Base-by-base conservation (phyloP, 768 basidiomycete species). In the Trichaptum fuscoviolaceum region DNA sequence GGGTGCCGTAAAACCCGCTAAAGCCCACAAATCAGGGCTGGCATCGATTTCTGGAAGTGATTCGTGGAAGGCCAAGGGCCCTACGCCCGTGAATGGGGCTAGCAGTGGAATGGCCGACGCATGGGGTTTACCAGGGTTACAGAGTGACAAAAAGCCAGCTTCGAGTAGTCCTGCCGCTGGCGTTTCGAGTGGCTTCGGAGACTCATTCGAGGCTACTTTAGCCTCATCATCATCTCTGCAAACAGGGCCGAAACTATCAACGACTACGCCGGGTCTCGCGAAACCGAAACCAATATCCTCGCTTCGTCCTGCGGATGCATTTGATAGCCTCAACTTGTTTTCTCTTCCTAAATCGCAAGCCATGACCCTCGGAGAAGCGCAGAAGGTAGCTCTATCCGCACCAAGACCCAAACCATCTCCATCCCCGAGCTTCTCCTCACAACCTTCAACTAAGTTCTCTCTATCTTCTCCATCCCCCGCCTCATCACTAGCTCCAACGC, bases 281-380 rank as follows among this genome's bases (percentile, higher is more conserved):
- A 70, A 66, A 70, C 75, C 67, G 73, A 65, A 63, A 24, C 61
- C 69, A 20, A 68, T 66, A 42, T 67, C 70, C 17, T 63, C 65
- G 12, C 70, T 69, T 7, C 63, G 65, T 5, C 74, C 73, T 20
- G 65, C 83, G 69, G 92, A 94, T 72, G 93, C 92, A 5, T 94
- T 94, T 68, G 90, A 91, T 36, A 92, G 89, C 12, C 77, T 94
- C 60, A 91, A 86, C 8, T 73, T 90, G 24, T 74, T 77, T 66
- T 72, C 76, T 30, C 75, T 81, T n/a, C 71, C 76, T 27, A 80
- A 78, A 25, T 80, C 79, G 63, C 79, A 84, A 2, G 80, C 84
- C 23, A 89, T 87, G 23, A 93, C 92, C 1, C 79, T 93, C 5
- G 92, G 86, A 12, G 91, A 93, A 72, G 91, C 89, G 35, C 81